Conservation (phyloP, 257 asterid species). For the Solanum ossicruentum region DNA sequence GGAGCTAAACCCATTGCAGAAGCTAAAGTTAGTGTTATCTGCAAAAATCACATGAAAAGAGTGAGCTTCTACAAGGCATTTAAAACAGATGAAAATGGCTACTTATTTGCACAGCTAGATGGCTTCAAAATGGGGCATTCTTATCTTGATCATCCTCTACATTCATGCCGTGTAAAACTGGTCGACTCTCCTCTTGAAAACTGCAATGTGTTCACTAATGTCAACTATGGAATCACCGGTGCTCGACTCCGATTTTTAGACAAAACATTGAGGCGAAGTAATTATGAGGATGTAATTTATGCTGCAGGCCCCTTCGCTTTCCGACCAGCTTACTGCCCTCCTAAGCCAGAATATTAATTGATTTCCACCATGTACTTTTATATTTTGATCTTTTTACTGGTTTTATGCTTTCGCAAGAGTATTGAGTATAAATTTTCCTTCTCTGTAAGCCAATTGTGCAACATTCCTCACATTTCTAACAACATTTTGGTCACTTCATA, state of each 20-base stretch:
- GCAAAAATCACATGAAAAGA: conserved; percentile 58
- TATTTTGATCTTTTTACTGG: neutral
- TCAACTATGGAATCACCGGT: conserved; percentile 67
- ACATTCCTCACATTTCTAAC: neutral
- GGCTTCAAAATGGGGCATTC: conserved; percentile 60
- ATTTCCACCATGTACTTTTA: neutral
- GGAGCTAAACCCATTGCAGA: conserved; percentile 42
- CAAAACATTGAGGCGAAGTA: conserved; percentile 30
- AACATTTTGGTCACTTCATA: neutral
- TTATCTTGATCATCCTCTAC: conserved; percentile 82
- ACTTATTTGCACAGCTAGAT: conserved; percentile 63
- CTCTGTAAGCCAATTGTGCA: neutral
- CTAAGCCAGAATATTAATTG: conserved; percentile 17
- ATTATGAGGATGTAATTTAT: conserved; percentile 59
- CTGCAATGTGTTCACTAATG: conserved; percentile 53
- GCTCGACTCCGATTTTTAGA: conserved; percentile 55
- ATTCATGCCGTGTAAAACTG: conserved; percentile 60
- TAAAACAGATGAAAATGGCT: conserved; percentile 44
- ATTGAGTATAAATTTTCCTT: neutral
- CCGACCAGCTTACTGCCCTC: conserved; percentile 56
- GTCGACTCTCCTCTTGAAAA: conserved; percentile 51
- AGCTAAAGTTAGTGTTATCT: conserved; percentile 59
- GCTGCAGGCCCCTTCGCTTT: conserved; percentile 74
- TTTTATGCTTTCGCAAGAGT: neutral
- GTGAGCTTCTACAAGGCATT: conserved; percentile 68